A percentile compares a stretch with the other conserved stretches of the same genome.
phyloP scores from a whole-genome alignment of 2,329 filamentous ascomycete species.

The Trichoderma sp. region DNA sequence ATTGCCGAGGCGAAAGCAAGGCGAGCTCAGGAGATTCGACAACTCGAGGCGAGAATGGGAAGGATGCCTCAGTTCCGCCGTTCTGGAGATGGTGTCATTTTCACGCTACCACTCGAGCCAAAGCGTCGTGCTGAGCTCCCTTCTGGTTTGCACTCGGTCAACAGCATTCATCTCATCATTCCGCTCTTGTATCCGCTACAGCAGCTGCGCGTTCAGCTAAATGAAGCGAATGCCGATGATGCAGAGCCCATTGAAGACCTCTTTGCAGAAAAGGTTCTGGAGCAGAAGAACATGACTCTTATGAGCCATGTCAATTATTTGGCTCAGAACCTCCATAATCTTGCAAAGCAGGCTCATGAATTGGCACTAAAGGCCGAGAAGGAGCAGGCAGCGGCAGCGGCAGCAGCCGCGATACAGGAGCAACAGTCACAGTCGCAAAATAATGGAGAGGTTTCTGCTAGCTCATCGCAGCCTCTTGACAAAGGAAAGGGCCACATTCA shows the following conservation, averaged over 20 bases:
- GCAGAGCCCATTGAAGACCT: conserved; percentile 64
- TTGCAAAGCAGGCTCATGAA: conserved; percentile 58
- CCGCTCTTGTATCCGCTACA: conserved; percentile 73
- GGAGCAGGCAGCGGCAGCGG: conserved; percentile 19
- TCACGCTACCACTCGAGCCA: conserved; percentile 70
- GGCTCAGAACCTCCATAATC: conserved; percentile 66
- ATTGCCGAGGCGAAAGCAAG: conserved; percentile 62
- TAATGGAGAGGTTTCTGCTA: conserved; percentile 15
- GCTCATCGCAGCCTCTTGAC: conserved; percentile 25
- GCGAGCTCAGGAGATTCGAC: conserved; percentile 66
- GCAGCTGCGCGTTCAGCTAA: conserved; percentile 64
- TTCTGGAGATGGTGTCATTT: conserved; percentile 68
- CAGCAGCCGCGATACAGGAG: neutral
- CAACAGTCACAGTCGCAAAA: conserved; percentile 7
- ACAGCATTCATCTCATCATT: conserved; percentile 67
- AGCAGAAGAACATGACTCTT: conserved; percentile 62
- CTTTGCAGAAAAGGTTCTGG: conserved; percentile 60
- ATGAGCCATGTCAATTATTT: conserved; percentile 77
- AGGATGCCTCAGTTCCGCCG: conserved; percentile 67
- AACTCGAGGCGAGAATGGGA: conserved; percentile 74
- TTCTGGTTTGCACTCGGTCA: conserved; percentile 58
- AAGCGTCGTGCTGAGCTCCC: conserved; percentile 63
- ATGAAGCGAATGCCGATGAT: conserved; percentile 60
- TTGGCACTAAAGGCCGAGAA: conserved; percentile 25
- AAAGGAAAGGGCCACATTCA: conserved; percentile 66